Evolutionary conservation across 139 green algal genomes (phyloP).

Genomic region (Micractinium sp.): DNA sequence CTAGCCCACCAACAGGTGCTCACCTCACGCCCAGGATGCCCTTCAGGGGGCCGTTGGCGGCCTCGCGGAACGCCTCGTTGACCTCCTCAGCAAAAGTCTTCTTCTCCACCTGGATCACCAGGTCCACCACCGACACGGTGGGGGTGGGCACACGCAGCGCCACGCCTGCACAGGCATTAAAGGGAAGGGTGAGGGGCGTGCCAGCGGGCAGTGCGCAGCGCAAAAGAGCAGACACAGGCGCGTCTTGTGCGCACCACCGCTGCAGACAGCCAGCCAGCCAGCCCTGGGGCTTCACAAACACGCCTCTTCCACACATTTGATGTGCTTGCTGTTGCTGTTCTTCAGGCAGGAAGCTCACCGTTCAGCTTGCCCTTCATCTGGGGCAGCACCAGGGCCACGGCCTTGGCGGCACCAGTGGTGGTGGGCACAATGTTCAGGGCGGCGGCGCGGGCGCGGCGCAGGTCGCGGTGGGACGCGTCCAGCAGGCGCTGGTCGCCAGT

Average conservation of each 20-base stretch:
- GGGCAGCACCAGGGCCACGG: slow-evolving; percentile 96
- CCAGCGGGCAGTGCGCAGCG: not conserved
- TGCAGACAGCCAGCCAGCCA: not conserved
- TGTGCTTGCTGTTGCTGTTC: too few relatives aligned
- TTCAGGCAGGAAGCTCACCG: slow-evolving; percentile 41
- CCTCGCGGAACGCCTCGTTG: slow-evolving; percentile 96
- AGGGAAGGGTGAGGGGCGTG: not conserved
- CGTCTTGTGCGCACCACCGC: too few relatives aligned
- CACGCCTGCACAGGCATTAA: slow-evolving; percentile 70
- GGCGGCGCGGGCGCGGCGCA: slow-evolving; percentile 95
- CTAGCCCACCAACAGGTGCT: not conserved
- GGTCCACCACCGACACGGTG: slow-evolving; percentile 98
- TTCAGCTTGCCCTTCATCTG: slow-evolving; percentile 95
- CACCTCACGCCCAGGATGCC: slow-evolving; percentile 88
- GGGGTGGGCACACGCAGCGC: slow-evolving; percentile 98
- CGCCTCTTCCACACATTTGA: not conserved
- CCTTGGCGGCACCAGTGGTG: slow-evolving; percentile 98
- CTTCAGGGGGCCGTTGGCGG: slow-evolving; percentile 82
- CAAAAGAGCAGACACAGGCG: not conserved
- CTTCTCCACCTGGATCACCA: slow-evolving; percentile 98
- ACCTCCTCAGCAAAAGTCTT: slow-evolving; percentile 99
- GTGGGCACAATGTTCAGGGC: slow-evolving; percentile 99
- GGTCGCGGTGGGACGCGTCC: slow-evolving; percentile 90
- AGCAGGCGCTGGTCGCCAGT: slow-evolving; percentile 99
- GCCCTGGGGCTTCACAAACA: not conserved